Evolutionary conservation across 2,329 filamentous ascomycete genomes (phyloP).

Genomic region (Paecilomyces niveus): DNA sequence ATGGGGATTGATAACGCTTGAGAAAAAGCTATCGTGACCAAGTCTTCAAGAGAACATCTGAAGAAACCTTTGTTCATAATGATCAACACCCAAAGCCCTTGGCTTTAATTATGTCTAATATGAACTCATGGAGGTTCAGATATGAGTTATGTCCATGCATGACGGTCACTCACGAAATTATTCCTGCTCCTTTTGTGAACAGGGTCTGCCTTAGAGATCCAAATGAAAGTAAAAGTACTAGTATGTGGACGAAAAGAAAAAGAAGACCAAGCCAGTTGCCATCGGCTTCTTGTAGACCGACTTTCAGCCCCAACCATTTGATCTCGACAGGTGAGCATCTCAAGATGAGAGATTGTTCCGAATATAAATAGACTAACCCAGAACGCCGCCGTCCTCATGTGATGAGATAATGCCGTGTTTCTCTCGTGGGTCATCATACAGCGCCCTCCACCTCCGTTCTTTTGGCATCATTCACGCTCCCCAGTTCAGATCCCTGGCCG

Average conservation of each 20-base stretch:
- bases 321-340: neutral
- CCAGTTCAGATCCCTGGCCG: constrained; percentile 64
- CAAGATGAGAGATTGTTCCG: neutral
- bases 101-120: neutral
- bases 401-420: neutral
- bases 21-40: neutral
- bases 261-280: constrained; percentile 1
- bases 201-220: neutral
- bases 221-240: neutral
- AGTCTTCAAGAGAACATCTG: neutral
- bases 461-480: constrained; percentile 47
- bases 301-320: neutral
- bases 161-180: neutral
- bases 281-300: neutral
- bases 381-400: neutral
- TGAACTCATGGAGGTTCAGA: neutral
- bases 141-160: neutral
- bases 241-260: neutral
- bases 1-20: neutral
- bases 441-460: constrained; percentile 5
- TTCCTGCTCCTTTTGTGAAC: neutral
- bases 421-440: neutral
- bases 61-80: neutral
- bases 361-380: constrained; percentile 5
- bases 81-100: neutral